A percentile compares a stretch with the other conserved stretches of the same genome.
These are phyloP conservation scores for Venturia oleaginea DNA, from an alignment of 2,329 filamentous ascomycete genomes.

Conservation along the genomic window DNA sequence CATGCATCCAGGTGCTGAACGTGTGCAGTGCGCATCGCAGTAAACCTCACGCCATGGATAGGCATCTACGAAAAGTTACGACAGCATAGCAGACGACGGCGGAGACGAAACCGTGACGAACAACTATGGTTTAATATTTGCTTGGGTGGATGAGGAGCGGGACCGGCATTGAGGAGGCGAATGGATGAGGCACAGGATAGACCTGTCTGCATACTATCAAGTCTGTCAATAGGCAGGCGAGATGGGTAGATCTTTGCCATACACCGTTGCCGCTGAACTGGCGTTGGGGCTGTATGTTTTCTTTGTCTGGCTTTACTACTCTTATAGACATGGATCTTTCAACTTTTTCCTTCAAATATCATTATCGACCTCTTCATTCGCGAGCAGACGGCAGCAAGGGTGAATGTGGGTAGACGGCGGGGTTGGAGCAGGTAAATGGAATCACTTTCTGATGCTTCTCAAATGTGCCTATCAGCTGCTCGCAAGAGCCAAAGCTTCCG, in stretches of 20 bases:
- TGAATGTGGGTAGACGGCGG: neutral
- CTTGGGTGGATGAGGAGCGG: neutral
- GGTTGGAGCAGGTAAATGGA: neutral
- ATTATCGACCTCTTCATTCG: neutral
- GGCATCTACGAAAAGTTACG: neutral
- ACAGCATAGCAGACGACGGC: neutral
- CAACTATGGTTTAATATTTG: neutral
- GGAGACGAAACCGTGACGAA: neutral
- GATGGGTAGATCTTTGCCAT: neutral
- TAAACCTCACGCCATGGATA: slow-evolving; percentile 40
- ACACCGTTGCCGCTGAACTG: neutral
- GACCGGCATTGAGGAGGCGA: neutral
- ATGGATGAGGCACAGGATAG: neutral
- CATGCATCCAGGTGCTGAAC: slow-evolving; percentile 57
- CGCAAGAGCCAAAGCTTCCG: too few relatives aligned
- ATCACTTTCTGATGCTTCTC: too few relatives aligned
- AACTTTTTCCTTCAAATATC: neutral
- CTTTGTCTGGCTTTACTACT: neutral
- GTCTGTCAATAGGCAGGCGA: neutral
- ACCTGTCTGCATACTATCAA: neutral
- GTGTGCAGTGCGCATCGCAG: slow-evolving; percentile 81
- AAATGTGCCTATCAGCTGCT: too few relatives aligned
- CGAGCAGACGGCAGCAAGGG: neutral
- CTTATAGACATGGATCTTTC: neutral
- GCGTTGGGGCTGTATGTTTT: neutral